Evolutionary conservation across 2,329 filamentous ascomycete genomes (phyloP), one percentile per base, ranked within the genome.

Genomic region (Alternaria ethzedia): DNA sequence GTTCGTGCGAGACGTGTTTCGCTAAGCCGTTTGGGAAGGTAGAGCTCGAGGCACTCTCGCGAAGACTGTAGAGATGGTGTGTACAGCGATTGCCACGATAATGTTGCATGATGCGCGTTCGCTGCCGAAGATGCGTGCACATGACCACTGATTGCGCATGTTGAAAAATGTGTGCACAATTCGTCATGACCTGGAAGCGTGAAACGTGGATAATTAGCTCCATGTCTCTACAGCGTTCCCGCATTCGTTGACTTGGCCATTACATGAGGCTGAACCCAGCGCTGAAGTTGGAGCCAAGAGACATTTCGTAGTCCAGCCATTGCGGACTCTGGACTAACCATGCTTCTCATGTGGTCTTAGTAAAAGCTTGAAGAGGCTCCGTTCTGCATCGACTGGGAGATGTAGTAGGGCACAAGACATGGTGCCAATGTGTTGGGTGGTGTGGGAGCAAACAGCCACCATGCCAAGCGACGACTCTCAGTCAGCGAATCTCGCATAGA

Each of bases 21-120:
- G 56, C 60, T 63, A 59, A 55, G 50, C 50, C 32, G 43, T 55
- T 63, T n/a, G 32, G 57, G 60, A 63, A 63, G 60, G 60, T 63
- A 44, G 54, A 30, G 30, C 20, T 49, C 30, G 10, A 30, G 56
- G 50, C 26, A 55, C 10, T 13, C 26, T 25, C 41, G n/a, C 17
- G 32, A 30, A 21, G 21, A 46, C 12, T 57, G 45, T 17, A 12
- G 8, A 49, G 43, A 54, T 54, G 12, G 60, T 49, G 56, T 63
- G 17, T 15, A 44, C 30, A 21, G 47, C 47, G 59, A 47, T 43
- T 32, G 21, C 21, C 8, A 62, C 30, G 32, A 49, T 32, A 50
- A 49, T 7, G 20, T 28, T 49, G 25, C 30, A 30, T 51, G 10
- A 25, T 13, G 13, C 30, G 49, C 41, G 7, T 17, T 57, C 9